Percentiles rank a stretch among this genome's conserved stretches.
Evolutionary conservation across 257 asterid species (phyloP).

Genomic region (Nyctanthes arbortristis): DNA sequence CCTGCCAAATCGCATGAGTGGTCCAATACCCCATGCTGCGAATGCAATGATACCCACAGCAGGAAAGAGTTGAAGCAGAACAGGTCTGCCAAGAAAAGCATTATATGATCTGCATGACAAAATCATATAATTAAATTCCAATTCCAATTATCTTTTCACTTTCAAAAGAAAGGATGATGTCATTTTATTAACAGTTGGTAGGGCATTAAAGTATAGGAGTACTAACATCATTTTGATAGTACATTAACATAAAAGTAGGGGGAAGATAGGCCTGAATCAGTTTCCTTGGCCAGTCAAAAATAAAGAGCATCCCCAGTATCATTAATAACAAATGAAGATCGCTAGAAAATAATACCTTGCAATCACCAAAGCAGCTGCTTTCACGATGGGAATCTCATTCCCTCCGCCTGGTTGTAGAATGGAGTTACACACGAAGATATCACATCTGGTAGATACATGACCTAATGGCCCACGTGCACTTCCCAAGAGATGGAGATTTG

Average conservation of each 20-base stretch:
- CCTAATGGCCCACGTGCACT: conserved; percentile 21
- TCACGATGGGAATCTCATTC: conserved; percentile 18
- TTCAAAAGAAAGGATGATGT: too few relatives aligned
- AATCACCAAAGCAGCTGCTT: background rate
- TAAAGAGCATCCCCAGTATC: background rate
- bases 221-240: too few relatives aligned
- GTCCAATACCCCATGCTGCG: conserved; percentile 89
- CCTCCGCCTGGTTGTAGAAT: conserved; percentile 38
- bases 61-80: conserved; percentile 63
- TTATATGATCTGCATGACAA: conserved; percentile 61
- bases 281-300: background rate
- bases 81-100: conserved; percentile 55
- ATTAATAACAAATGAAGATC: background rate
- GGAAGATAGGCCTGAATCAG: background rate
- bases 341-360: background rate
- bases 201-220: too few relatives aligned
- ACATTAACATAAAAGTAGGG: too few relatives aligned
- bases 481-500: conserved; percentile 29
- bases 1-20: conserved; percentile 67
- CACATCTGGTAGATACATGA: conserved; percentile 22
- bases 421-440: conserved; percentile 36
- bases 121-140: background rate
- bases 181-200: too few relatives aligned
- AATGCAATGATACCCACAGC: conserved; percentile 70
- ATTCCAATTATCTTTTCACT: background rate